phyloP scores from a whole-genome alignment of 129 eudicot genomes.

The Sambucus nigra region DNA sequence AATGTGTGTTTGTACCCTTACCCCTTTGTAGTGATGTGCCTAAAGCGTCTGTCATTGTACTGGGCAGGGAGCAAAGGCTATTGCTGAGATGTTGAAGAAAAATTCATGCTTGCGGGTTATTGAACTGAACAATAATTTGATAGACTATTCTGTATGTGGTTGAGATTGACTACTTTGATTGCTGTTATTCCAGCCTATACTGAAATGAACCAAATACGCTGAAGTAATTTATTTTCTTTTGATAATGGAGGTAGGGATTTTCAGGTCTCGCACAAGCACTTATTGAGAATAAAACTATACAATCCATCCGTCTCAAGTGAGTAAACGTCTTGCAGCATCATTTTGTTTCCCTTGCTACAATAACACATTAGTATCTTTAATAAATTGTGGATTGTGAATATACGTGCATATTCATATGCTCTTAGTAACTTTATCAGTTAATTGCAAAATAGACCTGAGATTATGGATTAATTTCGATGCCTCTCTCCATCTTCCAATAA shows the following conservation, averaged over 20 bases:
- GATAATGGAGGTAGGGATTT: conserved; percentile 82
- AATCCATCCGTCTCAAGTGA: conserved; percentile 67
- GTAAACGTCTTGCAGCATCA: conserved; percentile 15
- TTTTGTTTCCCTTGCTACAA: not conserved
- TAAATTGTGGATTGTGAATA: not conserved
- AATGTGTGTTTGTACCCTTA: not conserved
- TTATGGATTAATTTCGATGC: no score
- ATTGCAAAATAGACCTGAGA: no score
- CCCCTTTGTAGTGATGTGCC: conserved; percentile 1
- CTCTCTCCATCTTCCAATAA: no score
- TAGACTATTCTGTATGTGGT: conserved; percentile 87
- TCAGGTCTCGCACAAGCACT: conserved; percentile 86
- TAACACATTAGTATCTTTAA: not conserved
- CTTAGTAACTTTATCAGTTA: no score
- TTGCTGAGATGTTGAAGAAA: conserved; percentile 87
- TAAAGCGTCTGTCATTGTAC: conserved; percentile 3
- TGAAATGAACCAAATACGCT: not conserved
- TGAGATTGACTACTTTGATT: conserved; percentile 3
- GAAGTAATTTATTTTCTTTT: conserved; percentile 21
- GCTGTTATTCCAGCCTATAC: not conserved
- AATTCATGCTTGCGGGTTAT: conserved; percentile 66
- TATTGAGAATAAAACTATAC: conserved; percentile 59
- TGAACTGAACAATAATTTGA: conserved; percentile 89
- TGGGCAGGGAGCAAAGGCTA: conserved; percentile 91
- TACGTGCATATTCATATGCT: not conserved